Percentiles rank a stretch among this genome's conserved stretches.
phyloP scores from a whole-genome alignment of 2,329 filamentous ascomycete genomes.

The Cadophora sp. region DNA sequence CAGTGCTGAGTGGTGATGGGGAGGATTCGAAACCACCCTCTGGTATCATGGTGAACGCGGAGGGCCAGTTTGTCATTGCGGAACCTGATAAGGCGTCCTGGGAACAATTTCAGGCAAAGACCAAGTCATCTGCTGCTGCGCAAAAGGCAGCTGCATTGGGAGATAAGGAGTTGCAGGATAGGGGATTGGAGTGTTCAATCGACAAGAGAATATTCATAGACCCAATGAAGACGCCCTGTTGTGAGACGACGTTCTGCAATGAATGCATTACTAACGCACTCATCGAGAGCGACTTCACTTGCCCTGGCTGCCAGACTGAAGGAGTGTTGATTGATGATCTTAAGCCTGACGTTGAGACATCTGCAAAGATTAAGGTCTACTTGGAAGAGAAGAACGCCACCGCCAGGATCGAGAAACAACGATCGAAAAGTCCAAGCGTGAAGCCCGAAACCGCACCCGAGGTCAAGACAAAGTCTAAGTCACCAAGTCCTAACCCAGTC shows the following conservation, averaged over 20 bases:
- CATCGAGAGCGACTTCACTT: slow-evolving; percentile 97
- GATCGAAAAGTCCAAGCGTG: slow-evolving; percentile 55
- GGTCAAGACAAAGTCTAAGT: slow-evolving; percentile 43
- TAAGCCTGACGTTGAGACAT: slow-evolving; percentile 78
- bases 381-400: slow-evolving; percentile 61
- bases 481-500: slow-evolving; percentile 45
- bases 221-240: slow-evolving; percentile 99
- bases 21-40: slow-evolving; percentile 84
- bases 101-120: slow-evolving; percentile 96
- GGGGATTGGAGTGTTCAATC: slow-evolving; percentile 89
- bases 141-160: slow-evolving; percentile 78
- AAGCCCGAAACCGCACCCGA: slow-evolving; percentile 43
- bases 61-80: slow-evolving; percentile 96
- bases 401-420: slow-evolving; percentile 49
- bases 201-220: slow-evolving; percentile 99
- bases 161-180: slow-evolving; percentile 87
- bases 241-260: slow-evolving; percentile 97
- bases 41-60: slow-evolving; percentile 96
- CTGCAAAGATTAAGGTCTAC: slow-evolving; percentile 80
- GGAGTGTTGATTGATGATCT: slow-evolving; percentile 94
- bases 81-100: slow-evolving; percentile 95
- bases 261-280: slow-evolving; percentile 99
- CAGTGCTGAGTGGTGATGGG: slow-evolving; percentile 75
- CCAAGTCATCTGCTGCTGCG: slow-evolving; percentile 83
- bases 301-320: slow-evolving; percentile 88